Percentiles rank a stretch among this genome's conserved stretches.
Evolutionary conservation across 805 yeast species (phyloP).

Genomic region (Yarrowia sp.): DNA sequence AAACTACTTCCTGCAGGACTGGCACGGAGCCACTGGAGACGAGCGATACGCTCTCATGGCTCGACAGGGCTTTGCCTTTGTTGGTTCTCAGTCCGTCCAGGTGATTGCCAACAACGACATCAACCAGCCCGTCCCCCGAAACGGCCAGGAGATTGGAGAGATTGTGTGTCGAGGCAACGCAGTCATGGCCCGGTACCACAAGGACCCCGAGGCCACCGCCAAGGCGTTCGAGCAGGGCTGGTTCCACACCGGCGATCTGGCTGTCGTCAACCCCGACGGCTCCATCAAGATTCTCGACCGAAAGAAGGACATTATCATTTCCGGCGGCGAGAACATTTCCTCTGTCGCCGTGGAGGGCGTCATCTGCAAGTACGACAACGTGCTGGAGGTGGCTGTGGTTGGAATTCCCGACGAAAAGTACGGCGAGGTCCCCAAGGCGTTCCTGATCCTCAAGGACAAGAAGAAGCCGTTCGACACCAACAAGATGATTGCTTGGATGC

Average conservation of each 20-base stretch:
- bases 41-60: slow-evolving; percentile 35
- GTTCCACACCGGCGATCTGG: slow-evolving; percentile 40
- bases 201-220: slow-evolving; percentile 36
- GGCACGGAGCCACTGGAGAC: slow-evolving; percentile 34
- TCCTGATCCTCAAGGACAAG: slow-evolving; percentile 32
- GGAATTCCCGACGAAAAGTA: slow-evolving; percentile 36
- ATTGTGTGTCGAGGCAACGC: slow-evolving; percentile 37
- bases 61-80: slow-evolving; percentile 38
- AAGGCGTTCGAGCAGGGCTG: slow-evolving; percentile 38
- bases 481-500: slow-evolving; percentile 32
- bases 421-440: slow-evolving; percentile 40
- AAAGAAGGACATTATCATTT: slow-evolving; percentile 40
- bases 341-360: slow-evolving; percentile 38
- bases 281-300: slow-evolving; percentile 38
- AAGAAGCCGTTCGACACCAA: slow-evolving; percentile 26
- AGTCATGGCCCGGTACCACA: slow-evolving; percentile 38
- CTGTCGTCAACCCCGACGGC: slow-evolving; percentile 39
- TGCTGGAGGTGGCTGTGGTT: slow-evolving; percentile 38
- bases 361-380: slow-evolving; percentile 33
- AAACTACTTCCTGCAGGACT: slow-evolving; percentile 36
- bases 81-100: slow-evolving; percentile 34
- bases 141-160: slow-evolving; percentile 39
- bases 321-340: slow-evolving; percentile 41
- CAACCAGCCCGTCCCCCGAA: slow-evolving; percentile 32
- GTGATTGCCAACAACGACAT: slow-evolving; percentile 31